A percentile compares a stretch with the other conserved stretches of the same genome.
Evolutionary conservation across 179 eudicot species (phyloP).

Genomic region (Amaranthus tricolor): DNA sequence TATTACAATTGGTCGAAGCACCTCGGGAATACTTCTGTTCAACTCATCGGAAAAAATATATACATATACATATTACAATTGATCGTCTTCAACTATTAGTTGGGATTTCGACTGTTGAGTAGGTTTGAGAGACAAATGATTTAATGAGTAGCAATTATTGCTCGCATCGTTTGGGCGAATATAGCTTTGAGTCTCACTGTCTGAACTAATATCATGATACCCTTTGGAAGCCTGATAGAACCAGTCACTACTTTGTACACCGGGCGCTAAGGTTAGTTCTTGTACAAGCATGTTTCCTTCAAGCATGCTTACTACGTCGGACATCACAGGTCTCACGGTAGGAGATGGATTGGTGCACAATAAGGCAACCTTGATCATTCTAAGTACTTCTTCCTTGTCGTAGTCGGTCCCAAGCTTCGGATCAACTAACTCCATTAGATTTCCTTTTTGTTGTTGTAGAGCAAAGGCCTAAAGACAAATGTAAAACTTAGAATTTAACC

Average conservation of each 20-base stretch:
- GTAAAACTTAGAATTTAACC: background rate
- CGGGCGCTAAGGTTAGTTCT: constrained; percentile 27
- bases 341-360: constrained; percentile 46
- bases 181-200: constrained; percentile 25
- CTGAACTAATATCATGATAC: constrained; percentile 17
- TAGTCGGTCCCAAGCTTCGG: constrained; percentile 30
- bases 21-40: too few relatives aligned
- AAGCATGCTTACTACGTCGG: constrained; percentile 44
- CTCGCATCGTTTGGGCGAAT: constrained; percentile 2
- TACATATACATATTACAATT: background rate
- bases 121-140: background rate
- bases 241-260: constrained; percentile 22
- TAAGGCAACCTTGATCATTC: constrained; percentile 40
- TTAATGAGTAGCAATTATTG: background rate
- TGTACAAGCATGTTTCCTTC: constrained; percentile 35
- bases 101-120: background rate
- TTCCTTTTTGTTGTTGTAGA: constrained; percentile 36
- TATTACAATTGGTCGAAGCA: too few relatives aligned
- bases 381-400: constrained; percentile 36
- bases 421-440: constrained; percentile 46
- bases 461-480: constrained; percentile 31
- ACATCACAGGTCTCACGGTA: constrained; percentile 47
- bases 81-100: background rate
- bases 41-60: too few relatives aligned
- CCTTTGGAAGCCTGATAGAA: constrained; percentile 25